Evolutionary conservation across 1,139 yeast genomes (phyloP).

Genomic region (Pichia sp.): DNA sequence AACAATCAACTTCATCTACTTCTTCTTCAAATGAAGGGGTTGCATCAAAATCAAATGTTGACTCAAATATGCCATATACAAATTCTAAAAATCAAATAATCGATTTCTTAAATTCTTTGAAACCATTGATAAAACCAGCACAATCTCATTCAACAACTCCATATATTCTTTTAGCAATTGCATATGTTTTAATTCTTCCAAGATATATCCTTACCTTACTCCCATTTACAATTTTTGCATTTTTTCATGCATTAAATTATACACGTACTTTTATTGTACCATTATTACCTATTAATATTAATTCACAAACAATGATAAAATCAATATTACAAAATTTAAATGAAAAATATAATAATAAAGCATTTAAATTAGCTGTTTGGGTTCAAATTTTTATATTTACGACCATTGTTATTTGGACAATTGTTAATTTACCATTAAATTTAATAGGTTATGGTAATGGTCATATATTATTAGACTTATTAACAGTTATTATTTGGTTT

Average conservation of each 20-base stretch:
- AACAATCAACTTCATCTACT: not conserved
- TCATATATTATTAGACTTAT: slow-evolving; percentile 5
- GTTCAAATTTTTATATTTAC: slow-evolving; percentile 4
- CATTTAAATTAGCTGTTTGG: slow-evolving; percentile 11
- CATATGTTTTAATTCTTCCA: slow-evolving; percentile 52
- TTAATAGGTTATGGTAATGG: slow-evolving; percentile 17
- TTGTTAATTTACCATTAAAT: slow-evolving; percentile 14
- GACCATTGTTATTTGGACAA: slow-evolving; percentile 3
- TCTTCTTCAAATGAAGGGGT: not conserved
- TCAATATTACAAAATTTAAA: slow-evolving; percentile 15
- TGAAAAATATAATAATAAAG: slow-evolving; percentile 7
- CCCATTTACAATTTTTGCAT: slow-evolving; percentile 64
- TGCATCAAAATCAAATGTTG: too few species aligned
- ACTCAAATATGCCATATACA: not conserved
- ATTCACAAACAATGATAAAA: slow-evolving; percentile 3
- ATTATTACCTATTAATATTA: slow-evolving; percentile 48
- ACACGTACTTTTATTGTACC: slow-evolving; percentile 64
- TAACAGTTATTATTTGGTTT: slow-evolving; percentile 12
- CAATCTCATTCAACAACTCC: slow-evolving; percentile 56
- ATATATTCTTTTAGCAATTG: slow-evolving; percentile 64
- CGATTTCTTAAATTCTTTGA: slow-evolving; percentile 47
- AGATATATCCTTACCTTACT: slow-evolving; percentile 49
- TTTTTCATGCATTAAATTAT: slow-evolving; percentile 70
- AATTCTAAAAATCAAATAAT: slow-evolving; percentile 51
- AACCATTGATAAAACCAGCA: slow-evolving; percentile 42